These are phyloP conservation scores for Backusella psychrophila DNA, from an alignment of 192 early-diverging fungal genomes.

Conservation along the genomic window DNA sequence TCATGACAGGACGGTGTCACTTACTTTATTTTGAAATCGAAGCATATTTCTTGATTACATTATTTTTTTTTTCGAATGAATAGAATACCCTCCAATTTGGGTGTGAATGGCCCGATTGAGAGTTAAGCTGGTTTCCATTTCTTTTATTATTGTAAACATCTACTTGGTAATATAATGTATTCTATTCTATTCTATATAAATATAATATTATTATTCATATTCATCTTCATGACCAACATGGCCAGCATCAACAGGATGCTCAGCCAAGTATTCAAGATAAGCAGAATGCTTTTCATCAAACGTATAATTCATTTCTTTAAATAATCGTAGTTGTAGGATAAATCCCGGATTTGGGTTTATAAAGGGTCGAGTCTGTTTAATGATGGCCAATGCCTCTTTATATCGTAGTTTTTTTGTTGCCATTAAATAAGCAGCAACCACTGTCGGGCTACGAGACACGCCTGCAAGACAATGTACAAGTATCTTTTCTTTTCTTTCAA, in stretches of 20 bases:
- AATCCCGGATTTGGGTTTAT: slow-evolving; percentile 35
- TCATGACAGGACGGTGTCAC: no score
- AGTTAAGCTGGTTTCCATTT: no score
- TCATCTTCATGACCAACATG: slow-evolving; percentile 23
- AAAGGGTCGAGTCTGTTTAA: slow-evolving; percentile 30
- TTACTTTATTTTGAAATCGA: no score
- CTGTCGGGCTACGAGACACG: slow-evolving; percentile 54
- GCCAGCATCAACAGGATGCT: slow-evolving; percentile 19
- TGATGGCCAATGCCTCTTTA: slow-evolving; percentile 29
- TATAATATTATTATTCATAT: slow-evolving; percentile 7
- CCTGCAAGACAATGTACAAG: slow-evolving; percentile 74
- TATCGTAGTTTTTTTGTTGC: slow-evolving; percentile 8
- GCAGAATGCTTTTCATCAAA: slow-evolving; percentile 22
- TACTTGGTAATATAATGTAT: no score
- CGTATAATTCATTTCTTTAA: slow-evolving; percentile 26
- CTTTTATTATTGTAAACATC: no score
- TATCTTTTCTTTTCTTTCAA: slow-evolving; percentile 48
- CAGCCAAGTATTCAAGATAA: slow-evolving; percentile 17
- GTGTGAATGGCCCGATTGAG: no score
- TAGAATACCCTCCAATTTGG: no score
- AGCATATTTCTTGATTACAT: no score
- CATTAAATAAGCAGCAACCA: slow-evolving; percentile 63
- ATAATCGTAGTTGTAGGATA: slow-evolving; percentile 30
- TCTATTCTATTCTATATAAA: not conserved
- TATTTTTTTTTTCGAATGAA: no score